Conservation (phyloP, 2,329 filamentous ascomycete genomes). For the Aspergillus aculeatus region DNA sequence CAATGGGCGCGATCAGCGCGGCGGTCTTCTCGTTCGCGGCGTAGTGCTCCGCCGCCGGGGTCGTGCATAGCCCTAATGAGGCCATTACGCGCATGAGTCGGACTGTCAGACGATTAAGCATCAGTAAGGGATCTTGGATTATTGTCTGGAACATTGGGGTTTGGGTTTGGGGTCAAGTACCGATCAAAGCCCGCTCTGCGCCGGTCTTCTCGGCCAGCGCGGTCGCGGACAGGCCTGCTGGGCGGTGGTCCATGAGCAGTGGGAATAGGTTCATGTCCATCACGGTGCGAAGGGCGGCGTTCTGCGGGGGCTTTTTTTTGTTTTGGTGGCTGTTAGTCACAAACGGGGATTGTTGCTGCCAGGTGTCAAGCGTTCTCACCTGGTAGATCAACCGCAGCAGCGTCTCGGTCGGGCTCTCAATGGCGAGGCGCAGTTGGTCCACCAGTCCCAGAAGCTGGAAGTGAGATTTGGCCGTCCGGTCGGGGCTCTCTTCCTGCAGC, state of each 20-base stretch:
- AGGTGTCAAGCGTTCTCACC: slow-evolving; percentile 16
- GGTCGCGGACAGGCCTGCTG: slow-evolving; percentile 24
- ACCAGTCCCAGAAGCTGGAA: slow-evolving; percentile 29
- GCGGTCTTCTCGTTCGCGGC: slow-evolving; percentile 27
- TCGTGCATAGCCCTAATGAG: slow-evolving; percentile 28
- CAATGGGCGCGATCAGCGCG: slow-evolving; percentile 28
- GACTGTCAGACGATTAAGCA: slow-evolving; percentile 13
- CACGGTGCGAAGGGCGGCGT: slow-evolving; percentile 32
- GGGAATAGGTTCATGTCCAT: slow-evolving; percentile 33
- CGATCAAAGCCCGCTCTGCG: slow-evolving; percentile 31
- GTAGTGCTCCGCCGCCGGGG: slow-evolving; percentile 23
- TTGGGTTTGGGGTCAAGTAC: slow-evolving; percentile 12
- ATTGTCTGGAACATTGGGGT: too few species aligned
- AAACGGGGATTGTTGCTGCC: neutral
- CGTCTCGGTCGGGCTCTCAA: slow-evolving; percentile 35
- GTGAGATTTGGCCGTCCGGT: slow-evolving; percentile 23
- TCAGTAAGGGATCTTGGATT: too few species aligned
- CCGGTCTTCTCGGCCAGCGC: slow-evolving; percentile 29
- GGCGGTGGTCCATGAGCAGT: slow-evolving; percentile 23
- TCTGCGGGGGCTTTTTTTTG: slow-evolving; percentile 37
- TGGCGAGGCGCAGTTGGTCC: slow-evolving; percentile 27
- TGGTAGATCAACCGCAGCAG: slow-evolving; percentile 35
- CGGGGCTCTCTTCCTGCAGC: slow-evolving; percentile 17
- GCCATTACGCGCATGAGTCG: slow-evolving; percentile 33
- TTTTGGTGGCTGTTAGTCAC: neutral